These are phyloP conservation scores for Raphanus hybrid DNA, from an alignment of 441 rosid genomes.

Conservation along the genomic window DNA sequence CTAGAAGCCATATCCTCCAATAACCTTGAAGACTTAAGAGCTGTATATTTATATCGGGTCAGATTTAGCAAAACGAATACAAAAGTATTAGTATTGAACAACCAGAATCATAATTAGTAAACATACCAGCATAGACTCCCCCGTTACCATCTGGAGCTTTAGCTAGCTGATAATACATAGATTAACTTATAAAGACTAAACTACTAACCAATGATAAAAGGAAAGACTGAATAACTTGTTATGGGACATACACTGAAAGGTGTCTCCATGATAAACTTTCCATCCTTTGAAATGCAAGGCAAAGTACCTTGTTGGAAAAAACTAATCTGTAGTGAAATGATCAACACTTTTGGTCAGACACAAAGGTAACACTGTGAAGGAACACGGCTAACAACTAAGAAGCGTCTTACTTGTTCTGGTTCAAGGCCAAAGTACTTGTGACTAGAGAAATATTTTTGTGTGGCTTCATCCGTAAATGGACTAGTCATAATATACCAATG, in stretches of 20 bases:
- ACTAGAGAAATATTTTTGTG: slow-evolving; percentile 73
- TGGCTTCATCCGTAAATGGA: slow-evolving; percentile 86
- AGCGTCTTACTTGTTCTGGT: slow-evolving; percentile 72
- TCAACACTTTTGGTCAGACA: slow-evolving; percentile 28
- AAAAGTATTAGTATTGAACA: not conserved
- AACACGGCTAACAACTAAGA: slow-evolving; percentile 8
- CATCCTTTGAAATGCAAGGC: slow-evolving; percentile 89
- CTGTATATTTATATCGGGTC: slow-evolving; percentile 46
- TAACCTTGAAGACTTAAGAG: slow-evolving; percentile 79
- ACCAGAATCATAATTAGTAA: slow-evolving; percentile 13
- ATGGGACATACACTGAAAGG: slow-evolving; percentile 74
- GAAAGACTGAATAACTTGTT: not conserved
- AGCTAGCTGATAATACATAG: slow-evolving; percentile 70
- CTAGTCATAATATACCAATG: slow-evolving; percentile 99
- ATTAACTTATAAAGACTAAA: slow-evolving; percentile 22
- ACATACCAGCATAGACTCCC: slow-evolving; percentile 89
- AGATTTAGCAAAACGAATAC: slow-evolving; percentile 24
- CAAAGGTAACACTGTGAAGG: slow-evolving; percentile 4
- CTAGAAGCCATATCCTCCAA: slow-evolving; percentile 88
- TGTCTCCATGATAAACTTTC: slow-evolving; percentile 93
- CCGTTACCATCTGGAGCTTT: slow-evolving; percentile 99
- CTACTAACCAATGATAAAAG: not conserved
- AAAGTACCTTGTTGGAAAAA: slow-evolving; percentile 96
- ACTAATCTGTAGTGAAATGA: slow-evolving; percentile 61
- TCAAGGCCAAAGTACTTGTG: slow-evolving; percentile 90